Conservation (phyloP, 2,329 filamentous ascomycete species). For the Cladophialophora psammophila region DNA sequence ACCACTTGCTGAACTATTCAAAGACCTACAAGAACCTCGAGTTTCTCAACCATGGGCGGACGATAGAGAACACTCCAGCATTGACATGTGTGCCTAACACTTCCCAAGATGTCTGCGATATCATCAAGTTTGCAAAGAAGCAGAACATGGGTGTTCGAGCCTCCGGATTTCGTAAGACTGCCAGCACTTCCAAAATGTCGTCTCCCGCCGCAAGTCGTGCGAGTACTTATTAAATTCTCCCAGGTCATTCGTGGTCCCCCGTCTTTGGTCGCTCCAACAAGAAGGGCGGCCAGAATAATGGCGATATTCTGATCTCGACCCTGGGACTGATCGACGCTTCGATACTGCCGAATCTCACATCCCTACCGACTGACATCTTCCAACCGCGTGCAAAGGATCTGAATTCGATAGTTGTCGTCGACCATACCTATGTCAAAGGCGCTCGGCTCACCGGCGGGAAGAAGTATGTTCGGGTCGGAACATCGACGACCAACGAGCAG, state of each 20-base stretch:
- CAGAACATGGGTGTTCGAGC: constrained; percentile 36
- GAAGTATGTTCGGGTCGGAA: constrained; percentile 53
- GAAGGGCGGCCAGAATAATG: constrained; percentile 32
- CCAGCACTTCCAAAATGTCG: background rate
- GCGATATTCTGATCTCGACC: constrained; percentile 52
- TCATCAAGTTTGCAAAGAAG: constrained; percentile 36
- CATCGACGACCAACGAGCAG: constrained; percentile 56
- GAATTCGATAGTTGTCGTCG: constrained; percentile 35
- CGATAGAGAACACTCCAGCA: constrained; percentile 29
- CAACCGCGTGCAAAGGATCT: constrained; percentile 34
- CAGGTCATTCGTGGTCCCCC: constrained; percentile 38
- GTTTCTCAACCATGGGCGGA: constrained; percentile 34
- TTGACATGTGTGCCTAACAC: constrained; percentile 35
- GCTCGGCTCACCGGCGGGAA: constrained; percentile 39
- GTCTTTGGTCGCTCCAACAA: constrained; percentile 34
- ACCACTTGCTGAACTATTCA: background rate
- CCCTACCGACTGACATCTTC: constrained; percentile 33
- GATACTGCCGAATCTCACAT: constrained; percentile 35
- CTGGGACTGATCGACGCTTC: constrained; percentile 46
- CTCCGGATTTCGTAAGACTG: constrained; percentile 33
- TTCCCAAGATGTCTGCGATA: constrained; percentile 33
- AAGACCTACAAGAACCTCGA: constrained; percentile 35
- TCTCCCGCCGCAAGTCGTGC: background rate
- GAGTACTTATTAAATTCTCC: constrained; percentile 8
- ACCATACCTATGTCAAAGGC: constrained; percentile 30